These are phyloP conservation scores for Didymella pomorum DNA, from an alignment of 2,329 filamentous ascomycete species.

Conservation along the genomic window DNA sequence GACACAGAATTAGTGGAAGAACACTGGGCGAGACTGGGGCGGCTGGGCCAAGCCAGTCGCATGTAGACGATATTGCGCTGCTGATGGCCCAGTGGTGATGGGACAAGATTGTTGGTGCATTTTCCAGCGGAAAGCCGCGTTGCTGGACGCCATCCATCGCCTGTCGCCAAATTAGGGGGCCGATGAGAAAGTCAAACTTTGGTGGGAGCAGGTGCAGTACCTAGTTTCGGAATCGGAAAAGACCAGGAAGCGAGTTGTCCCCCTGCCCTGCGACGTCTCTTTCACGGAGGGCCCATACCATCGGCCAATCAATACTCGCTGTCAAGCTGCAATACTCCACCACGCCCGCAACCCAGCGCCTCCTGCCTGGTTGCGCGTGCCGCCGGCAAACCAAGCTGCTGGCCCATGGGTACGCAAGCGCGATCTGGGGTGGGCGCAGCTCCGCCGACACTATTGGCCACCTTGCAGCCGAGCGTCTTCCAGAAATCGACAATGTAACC, in stretches of 20 bases:
- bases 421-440: conserved; percentile 43
- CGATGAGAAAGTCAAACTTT: conserved; percentile 34
- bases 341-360: conserved; percentile 34
- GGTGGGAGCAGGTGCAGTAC: conserved; percentile 34
- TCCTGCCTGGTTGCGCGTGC: conserved; percentile 39
- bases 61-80: conserved; percentile 23
- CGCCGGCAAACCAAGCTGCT: conserved; percentile 44
- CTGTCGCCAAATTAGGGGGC: conserved; percentile 37
- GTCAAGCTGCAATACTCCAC: conserved; percentile 20
- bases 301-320: conserved; percentile 22
- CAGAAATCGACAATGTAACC: conserved; percentile 43
- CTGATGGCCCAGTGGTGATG: conserved; percentile 11
- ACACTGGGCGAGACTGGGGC: conserved; percentile 29
- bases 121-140: conserved; percentile 29
- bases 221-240: conserved; percentile 38
- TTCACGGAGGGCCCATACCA: conserved; percentile 18
- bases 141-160: conserved; percentile 22
- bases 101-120: conserved; percentile 26
- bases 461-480: conserved; percentile 41
- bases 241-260: conserved; percentile 31
- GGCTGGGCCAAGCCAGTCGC: conserved; percentile 28
- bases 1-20: conserved; percentile 33
- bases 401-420: conserved; percentile 42
- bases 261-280: conserved; percentile 29
- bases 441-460: conserved; percentile 32